A percentile compares a stretch with the other conserved stretches of the same genome.
These are phyloP conservation scores for Vigna hirtella DNA, from an alignment of 306 rosid genomes.

Conservation along the genomic window DNA sequence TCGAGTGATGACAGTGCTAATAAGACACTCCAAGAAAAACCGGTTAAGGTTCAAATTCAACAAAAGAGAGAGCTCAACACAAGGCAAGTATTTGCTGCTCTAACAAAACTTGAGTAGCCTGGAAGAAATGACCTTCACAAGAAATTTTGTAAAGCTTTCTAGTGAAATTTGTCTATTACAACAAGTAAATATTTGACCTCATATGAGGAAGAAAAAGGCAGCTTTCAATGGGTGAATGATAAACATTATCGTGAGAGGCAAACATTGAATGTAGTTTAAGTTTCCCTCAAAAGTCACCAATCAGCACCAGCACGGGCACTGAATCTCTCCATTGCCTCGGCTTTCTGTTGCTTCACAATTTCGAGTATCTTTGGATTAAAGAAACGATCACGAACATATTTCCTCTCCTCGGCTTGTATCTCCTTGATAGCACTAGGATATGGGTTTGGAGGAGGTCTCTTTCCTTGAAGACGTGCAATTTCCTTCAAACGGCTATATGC, in stretches of 20 bases:
- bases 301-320: slow-evolving; percentile 48
- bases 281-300: slow-evolving; percentile 29
- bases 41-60: slow-evolving; percentile 1
- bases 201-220: not conserved
- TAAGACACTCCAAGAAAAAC: slow-evolving; percentile 19
- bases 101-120: not conserved
- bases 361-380: slow-evolving; percentile 64
- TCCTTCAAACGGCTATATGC: slow-evolving; percentile 75
- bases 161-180: slow-evolving; percentile 18
- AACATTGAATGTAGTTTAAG: slow-evolving; percentile 18
- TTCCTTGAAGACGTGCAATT: slow-evolving; percentile 78
- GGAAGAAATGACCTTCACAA: not conserved
- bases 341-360: slow-evolving; percentile 63
- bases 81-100: slow-evolving; percentile 5
- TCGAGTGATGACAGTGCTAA: slow-evolving; percentile 9
- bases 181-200: slow-evolving; percentile 1
- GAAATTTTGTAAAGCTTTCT: slow-evolving; percentile 20
- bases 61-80: slow-evolving; percentile 23
- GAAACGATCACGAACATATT: slow-evolving; percentile 77
- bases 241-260: slow-evolving; percentile 25
- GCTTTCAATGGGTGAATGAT: slow-evolving; percentile 17
- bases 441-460: slow-evolving; percentile 84
- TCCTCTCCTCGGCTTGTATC: slow-evolving; percentile 84
- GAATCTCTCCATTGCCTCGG: slow-evolving; percentile 53
- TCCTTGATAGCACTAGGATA: slow-evolving; percentile 75